Conservation (phyloP, 208 protist species). For the Leishmania major region DNA sequence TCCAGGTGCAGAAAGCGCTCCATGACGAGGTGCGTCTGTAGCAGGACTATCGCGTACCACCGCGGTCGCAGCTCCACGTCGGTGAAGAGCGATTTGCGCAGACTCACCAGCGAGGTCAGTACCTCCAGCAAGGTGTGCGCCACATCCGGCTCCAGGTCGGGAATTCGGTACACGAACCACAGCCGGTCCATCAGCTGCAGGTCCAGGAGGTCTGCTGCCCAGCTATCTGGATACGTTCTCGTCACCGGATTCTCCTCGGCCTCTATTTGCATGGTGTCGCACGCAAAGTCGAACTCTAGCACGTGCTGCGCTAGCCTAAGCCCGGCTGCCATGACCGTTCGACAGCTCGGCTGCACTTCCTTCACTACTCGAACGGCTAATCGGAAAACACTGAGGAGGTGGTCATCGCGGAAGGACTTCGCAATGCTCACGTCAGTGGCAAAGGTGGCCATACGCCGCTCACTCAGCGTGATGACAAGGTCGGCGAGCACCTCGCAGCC, state of each 20-base stretch:
- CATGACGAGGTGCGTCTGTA: conserved; percentile 60
- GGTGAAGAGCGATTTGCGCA: conserved; percentile 28
- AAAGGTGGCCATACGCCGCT: conserved; percentile 27
- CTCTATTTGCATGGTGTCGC: conserved; percentile 8
- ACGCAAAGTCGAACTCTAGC: conserved; percentile 36
- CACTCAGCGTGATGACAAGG: conserved; percentile 29
- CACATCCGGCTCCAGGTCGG: conserved; percentile 22
- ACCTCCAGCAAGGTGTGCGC: conserved; percentile 30
- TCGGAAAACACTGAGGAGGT: conserved; percentile 45
- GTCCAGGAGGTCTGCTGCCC: conserved; percentile 20
- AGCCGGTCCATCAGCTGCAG: conserved; percentile 23
- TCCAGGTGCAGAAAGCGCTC: conserved; percentile 44
- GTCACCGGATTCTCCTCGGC: conserved; percentile 26
- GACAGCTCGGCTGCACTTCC: conserved; percentile 26
- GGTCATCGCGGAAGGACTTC: conserved; percentile 49
- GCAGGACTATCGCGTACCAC: conserved; percentile 51
- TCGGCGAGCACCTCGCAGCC: conserved; percentile 34
- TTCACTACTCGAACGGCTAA: conserved; percentile 36
- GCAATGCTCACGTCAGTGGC: conserved; percentile 36
- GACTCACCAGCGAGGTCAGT: conserved; percentile 16
- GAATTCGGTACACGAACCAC: conserved; percentile 26
- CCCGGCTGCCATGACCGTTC: conserved; percentile 4
- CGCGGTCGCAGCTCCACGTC: conserved; percentile 18
- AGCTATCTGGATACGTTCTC: conserved; percentile 18
- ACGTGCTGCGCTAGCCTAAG: conserved; percentile 23